phyloP scores from a whole-genome alignment of 805 yeast genomes.

The Blastobotrys peoriensis region DNA sequence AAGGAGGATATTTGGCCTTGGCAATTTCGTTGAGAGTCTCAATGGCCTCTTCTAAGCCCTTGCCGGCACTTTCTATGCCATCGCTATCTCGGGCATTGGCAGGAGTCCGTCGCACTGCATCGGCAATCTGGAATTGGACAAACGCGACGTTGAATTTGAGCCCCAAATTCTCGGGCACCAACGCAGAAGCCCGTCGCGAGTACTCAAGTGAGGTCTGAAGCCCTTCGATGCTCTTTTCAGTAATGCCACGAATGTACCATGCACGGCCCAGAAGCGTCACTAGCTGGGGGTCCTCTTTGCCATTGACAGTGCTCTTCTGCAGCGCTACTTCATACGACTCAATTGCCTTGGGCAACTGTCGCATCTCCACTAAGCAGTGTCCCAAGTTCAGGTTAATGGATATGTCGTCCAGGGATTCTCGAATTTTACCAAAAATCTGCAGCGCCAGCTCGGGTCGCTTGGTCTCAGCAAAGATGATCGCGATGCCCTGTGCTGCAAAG shows the following conservation, averaged over 20 bases:
- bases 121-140: constrained; percentile 82
- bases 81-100: constrained; percentile 53
- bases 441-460: constrained; percentile 63
- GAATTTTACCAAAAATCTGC: constrained; percentile 78
- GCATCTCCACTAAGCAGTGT: constrained; percentile 76
- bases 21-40: constrained; percentile 52
- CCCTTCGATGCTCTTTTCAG: constrained; percentile 58
- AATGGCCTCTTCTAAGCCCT: constrained; percentile 59
- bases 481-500: constrained; percentile 97
- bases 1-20: constrained; percentile 61
- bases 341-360: constrained; percentile 77
- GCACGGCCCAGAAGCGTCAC: constrained; percentile 76
- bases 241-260: constrained; percentile 74
- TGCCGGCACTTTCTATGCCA: constrained; percentile 52
- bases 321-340: constrained; percentile 81
- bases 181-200: constrained; percentile 48
- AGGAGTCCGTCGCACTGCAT: constrained; percentile 59
- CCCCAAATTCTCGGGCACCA: constrained; percentile 37
- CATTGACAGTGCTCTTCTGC: constrained; percentile 46
- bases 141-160: constrained; percentile 76
- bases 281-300: constrained; percentile 58
- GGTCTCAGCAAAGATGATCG: constrained; percentile 84
- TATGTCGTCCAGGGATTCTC: constrained; percentile 83
- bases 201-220: constrained; percentile 57
- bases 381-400: constrained; percentile 82